A percentile compares a stretch with the other conserved stretches of the same genome.
Evolutionary conservation across 2,329 filamentous ascomycete species (phyloP).

Genomic region (Lasiodiplodia sp.): DNA sequence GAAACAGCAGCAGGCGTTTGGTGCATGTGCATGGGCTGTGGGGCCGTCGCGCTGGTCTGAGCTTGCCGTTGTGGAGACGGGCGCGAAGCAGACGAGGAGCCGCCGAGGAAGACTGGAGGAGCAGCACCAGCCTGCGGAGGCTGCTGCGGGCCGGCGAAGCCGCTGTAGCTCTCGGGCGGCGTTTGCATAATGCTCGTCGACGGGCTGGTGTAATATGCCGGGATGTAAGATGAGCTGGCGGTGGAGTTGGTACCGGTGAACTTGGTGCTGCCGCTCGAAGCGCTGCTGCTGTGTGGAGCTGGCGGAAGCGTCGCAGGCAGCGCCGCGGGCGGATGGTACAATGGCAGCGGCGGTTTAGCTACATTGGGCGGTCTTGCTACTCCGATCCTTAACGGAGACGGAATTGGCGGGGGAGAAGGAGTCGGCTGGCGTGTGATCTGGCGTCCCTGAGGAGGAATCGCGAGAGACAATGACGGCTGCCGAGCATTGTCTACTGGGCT

Average conservation of each 20-base stretch:
- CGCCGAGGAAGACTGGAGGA: not conserved
- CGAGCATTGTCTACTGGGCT: slow-evolving; percentile 2
- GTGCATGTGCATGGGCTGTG: slow-evolving; percentile 2
- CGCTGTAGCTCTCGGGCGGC: slow-evolving; percentile 23
- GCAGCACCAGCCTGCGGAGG: not conserved
- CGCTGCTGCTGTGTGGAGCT: slow-evolving; percentile 21
- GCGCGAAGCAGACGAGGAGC: not conserved
- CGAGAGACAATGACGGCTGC: slow-evolving; percentile 10
- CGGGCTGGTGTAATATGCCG: slow-evolving; percentile 24
- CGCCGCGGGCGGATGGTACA: not conserved
- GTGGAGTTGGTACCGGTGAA: slow-evolving; percentile 24
- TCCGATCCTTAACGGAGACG: slow-evolving; percentile 21
- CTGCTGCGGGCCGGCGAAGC: slow-evolving; percentile 7
- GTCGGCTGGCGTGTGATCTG: not conserved
- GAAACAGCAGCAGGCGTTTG: not conserved
- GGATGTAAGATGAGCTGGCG: slow-evolving; percentile 24
- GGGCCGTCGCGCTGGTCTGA: slow-evolving; percentile 6
- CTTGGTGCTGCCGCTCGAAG: slow-evolving; percentile 23
- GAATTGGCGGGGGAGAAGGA: slow-evolving; percentile 35
- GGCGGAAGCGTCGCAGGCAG: not conserved
- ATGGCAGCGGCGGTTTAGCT: slow-evolving; percentile 6
- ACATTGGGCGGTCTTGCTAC: slow-evolving; percentile 8
- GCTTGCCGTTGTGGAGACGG: slow-evolving; percentile 20
- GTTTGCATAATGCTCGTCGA: slow-evolving; percentile 24
- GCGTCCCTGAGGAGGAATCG: slow-evolving; percentile 12